phyloP scores from a whole-genome alignment of 1,284 basidiomycete species.

The Irpex sp. region DNA sequence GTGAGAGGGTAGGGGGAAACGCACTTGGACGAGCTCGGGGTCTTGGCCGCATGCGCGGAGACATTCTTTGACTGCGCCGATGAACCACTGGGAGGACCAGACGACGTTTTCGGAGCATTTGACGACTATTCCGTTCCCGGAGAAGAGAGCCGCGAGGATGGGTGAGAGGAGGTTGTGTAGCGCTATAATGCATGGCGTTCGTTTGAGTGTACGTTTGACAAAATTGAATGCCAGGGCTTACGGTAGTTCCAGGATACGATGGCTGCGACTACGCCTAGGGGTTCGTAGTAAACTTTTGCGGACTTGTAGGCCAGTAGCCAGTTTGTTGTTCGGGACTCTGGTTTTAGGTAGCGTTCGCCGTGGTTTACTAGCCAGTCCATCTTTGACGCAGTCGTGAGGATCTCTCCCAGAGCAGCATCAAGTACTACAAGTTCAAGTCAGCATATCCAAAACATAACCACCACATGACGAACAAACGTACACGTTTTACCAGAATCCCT shows the following conservation, averaged over 20 bases:
- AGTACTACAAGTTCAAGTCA: conserved; percentile 48
- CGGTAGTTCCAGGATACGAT: conserved; percentile 95
- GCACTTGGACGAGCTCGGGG: conserved; percentile 75
- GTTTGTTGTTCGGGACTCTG: conserved; percentile 68
- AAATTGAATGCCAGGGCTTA: conserved; percentile 31
- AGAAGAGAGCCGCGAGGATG: conserved; percentile 83
- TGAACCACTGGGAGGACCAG: conserved; percentile 83
- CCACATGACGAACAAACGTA: too few relatives aligned
- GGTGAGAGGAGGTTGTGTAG: conserved; percentile 93
- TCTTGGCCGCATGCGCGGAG: conserved; percentile 75
- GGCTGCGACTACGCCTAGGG: conserved; percentile 89
- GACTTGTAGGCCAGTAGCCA: conserved; percentile 84
- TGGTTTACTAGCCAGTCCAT: conserved; percentile 82
- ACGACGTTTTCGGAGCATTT: conserved; percentile 93
- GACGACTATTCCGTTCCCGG: conserved; percentile 87
- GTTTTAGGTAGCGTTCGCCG: conserved; percentile 69
- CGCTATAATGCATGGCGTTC: conserved; percentile 39
- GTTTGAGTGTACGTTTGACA: neutral
- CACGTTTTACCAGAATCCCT: conserved; percentile 95
- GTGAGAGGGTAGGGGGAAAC: conserved; percentile 7
- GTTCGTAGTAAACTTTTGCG: conserved; percentile 81
- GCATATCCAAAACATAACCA: conserved; percentile 3
- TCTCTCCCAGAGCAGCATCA: conserved; percentile 87
- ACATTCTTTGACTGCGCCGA: conserved; percentile 70
- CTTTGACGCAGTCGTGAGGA: conserved; percentile 85